Evolutionary conservation across 768 basidiomycete genomes (phyloP).

Genomic region (Hericium coralloides): DNA sequence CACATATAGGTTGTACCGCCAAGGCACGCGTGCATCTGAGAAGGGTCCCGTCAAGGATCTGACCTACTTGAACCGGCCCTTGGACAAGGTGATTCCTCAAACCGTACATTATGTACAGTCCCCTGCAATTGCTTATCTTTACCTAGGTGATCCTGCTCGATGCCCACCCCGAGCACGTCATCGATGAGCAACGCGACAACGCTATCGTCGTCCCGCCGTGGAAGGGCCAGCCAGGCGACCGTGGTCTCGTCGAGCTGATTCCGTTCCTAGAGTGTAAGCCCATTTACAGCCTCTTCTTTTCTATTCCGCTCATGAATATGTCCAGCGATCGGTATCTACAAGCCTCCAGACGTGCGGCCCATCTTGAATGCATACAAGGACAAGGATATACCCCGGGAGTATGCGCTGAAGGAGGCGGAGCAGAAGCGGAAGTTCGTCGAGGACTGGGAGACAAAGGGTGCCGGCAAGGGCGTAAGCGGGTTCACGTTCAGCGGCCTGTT

Average conservation of each 20-base stretch:
- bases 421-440: slow-evolving; percentile 69
- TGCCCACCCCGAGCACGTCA: slow-evolving; percentile 69
- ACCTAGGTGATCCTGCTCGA: slow-evolving; percentile 86
- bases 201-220: slow-evolving; percentile 78
- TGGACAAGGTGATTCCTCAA: slow-evolving; percentile 10
- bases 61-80: slow-evolving; percentile 77
- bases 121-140: slow-evolving; percentile 37
- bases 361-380: slow-evolving; percentile 79
- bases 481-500: slow-evolving; percentile 41
- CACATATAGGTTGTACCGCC: slow-evolving; percentile 85
- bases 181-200: slow-evolving; percentile 79
- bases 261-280: slow-evolving; percentile 88
- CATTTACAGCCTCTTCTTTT: neutral
- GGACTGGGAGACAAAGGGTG: slow-evolving; percentile 57
- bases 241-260: slow-evolving; percentile 82
- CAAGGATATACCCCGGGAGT: slow-evolving; percentile 84
- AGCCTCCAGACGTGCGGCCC: slow-evolving; percentile 78
- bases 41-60: slow-evolving; percentile 91
- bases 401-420: slow-evolving; percentile 81
- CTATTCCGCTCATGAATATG: neutral
- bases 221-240: slow-evolving; percentile 70
- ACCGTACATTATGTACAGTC: neutral
- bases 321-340: slow-evolving; percentile 87
- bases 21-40: slow-evolving; percentile 77
- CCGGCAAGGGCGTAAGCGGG: slow-evolving; percentile 24